A percentile compares a stretch with the other conserved stretches of the same genome.
Evolutionary conservation across 345 rosid species (phyloP).

Genomic region (Hibiscus mutabilis): DNA sequence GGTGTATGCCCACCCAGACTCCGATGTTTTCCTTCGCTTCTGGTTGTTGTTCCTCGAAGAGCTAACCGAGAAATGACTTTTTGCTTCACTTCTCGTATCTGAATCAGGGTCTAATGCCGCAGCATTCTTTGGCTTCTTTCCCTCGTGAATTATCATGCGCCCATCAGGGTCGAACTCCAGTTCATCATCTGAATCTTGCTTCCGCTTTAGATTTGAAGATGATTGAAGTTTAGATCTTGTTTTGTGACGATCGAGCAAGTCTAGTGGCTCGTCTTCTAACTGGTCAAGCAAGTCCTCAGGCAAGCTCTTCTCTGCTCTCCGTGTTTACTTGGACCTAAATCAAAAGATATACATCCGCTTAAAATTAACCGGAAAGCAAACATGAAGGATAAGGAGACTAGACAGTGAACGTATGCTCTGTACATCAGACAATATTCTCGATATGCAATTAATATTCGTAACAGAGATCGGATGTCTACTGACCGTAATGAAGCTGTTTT

Average conservation of each 20-base stretch:
- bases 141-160: constrained; percentile 56
- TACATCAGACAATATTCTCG: neutral
- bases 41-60: constrained; percentile 48
- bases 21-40: constrained; percentile 66
- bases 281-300: constrained; percentile 63
- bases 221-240: constrained; percentile 73
- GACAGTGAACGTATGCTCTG: neutral
- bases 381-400: neutral
- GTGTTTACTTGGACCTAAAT: constrained; percentile 48
- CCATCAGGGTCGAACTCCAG: constrained; percentile 78
- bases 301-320: constrained; percentile 49
- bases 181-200: constrained; percentile 72
- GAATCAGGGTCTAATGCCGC: constrained; percentile 30
- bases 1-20: constrained; percentile 77
- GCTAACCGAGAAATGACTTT: constrained; percentile 34
- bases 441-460: neutral
- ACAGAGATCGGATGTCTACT: constrained; percentile 10
- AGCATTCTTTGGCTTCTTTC: constrained; percentile 37
- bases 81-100: constrained; percentile 54
- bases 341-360: too few species aligned
- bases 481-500: constrained; percentile 47
- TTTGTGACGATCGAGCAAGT: constrained; percentile 68
- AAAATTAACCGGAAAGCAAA: neutral
- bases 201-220: constrained; percentile 44
- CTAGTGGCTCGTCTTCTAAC: constrained; percentile 86